Base-by-base conservation (phyloP, 306 rosid species). In the Parietaria judaica region DNA sequence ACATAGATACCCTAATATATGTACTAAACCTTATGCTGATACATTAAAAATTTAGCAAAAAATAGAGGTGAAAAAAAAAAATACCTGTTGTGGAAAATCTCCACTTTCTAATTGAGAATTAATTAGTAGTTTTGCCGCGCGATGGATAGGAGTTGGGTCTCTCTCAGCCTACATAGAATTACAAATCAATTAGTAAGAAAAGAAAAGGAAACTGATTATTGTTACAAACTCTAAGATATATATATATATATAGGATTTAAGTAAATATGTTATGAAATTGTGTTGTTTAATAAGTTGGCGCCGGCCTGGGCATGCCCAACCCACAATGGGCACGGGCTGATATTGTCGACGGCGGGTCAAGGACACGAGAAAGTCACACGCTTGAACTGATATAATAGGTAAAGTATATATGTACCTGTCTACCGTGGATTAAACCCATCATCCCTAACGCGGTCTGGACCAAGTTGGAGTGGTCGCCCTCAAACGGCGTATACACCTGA, bases 401-500 rank as follows among this genome's bases (percentile, higher is more conserved):
- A 23, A 23, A 23, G 1, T 23, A 23, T 23, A n/a, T 55, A 12
- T 60, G 31, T 8, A 70, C 81, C 78, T 72, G 81, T 15, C 69
- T 59, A 38, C 75, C 63, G 14, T 55, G 48, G 52, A 77, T 77
- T 44, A 76, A 46, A 35, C 74, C 64, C 81, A 76, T 76, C 50
- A 76, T 6, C 34, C 77, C 81, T 51, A 75, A 37, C 3, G 78
- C 78, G 0, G 75, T 72, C 6, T 77, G 81, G 62, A 77, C 78
- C 55, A 77, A 4, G 60, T 68, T 77, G 0, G 81, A 55, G 7
- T 66, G 62, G 35, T 72, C 78, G 6, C 70, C 65, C 50, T 67
- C 51, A 51, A 55, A 62, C 56, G 81, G 69, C 54, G 70, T 72
- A 43, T 77, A 77, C 34, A 64, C 54, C 72, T 72, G 67, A 41